Base-by-base conservation (phyloP, 108 stramenopile species). In the Phaeodactylum tricornutum region DNA sequence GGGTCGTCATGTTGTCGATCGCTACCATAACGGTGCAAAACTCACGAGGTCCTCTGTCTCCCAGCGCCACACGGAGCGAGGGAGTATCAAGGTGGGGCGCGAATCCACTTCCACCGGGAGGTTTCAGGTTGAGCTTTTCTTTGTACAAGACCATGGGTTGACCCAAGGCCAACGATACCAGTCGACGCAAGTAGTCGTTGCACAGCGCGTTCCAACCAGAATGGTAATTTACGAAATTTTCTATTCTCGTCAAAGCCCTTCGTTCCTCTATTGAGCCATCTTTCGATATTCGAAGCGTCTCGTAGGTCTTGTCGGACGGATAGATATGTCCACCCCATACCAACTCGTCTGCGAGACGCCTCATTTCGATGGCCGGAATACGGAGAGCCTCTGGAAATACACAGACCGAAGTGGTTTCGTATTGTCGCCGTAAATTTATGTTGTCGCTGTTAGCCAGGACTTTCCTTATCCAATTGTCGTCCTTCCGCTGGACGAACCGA, bases 51-150 rank as follows among this genome's bases (percentile, higher is more conserved):
- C 75, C 70, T 4, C 65, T 15, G 0, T 40, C 61, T 19, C 69
- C 68, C 9, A 74, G 30, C 3, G 75, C 73, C 0, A 83, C 40
- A 29, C 70, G 57, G 0, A 82, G 54, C 2, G 75, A 77, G 0
- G 81, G 81, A 8, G 54, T 49, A 43, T 83, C 81, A 14, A 78
- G 44, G 60, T 83, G 81, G 16, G 81, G 81, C 1, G 81, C 81
- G 63, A 78, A 83, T 24, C 82, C 82, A 38, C 54, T 71, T 12
- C 77, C 77, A 25, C 74, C 73, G 0, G 77, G 75, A 9, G 82
- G 82, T 55, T 84, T 84, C 14, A 78, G 34, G 48, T 84, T 84
- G 14, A 84, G 60, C 57, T 84, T 84, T 63, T 84, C 82, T 48
- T 84, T 84, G 62, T 55, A 84, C 43, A 84, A 52, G 0, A 74